Percentiles rank a stretch among this genome's conserved stretches.
Conservation (phyloP, 164 flowering plant species). For the Vitis cinerea region DNA sequence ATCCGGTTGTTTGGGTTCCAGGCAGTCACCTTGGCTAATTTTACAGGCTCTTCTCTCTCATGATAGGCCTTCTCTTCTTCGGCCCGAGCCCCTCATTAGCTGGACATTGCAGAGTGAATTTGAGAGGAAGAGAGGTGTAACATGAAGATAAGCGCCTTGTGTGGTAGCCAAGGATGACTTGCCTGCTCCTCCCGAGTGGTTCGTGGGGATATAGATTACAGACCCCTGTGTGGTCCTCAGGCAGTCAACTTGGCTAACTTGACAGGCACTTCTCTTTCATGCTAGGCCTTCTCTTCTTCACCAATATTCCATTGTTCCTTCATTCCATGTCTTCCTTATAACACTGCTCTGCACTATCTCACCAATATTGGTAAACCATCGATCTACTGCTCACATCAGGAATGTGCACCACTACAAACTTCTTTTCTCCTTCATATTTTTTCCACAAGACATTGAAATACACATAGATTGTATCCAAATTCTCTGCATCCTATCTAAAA, state of each 20-base stretch:
- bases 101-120: background rate
- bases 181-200: slow-evolving; percentile 7
- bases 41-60: slow-evolving; percentile 41
- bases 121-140: slow-evolving; percentile 15
- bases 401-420: too few species aligned
- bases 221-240: slow-evolving; percentile 10
- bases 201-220: too few species aligned
- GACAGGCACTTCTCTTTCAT: slow-evolving; percentile 20
- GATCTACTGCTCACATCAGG: too few species aligned
- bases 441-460: too few species aligned
- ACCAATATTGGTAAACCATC: too few species aligned
- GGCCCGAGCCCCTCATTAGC: too few species aligned
- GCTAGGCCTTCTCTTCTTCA: slow-evolving; percentile 26
- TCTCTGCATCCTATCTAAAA: too few species aligned
- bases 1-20: slow-evolving; percentile 11
- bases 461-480: too few species aligned
- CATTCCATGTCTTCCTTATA: background rate
- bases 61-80: slow-evolving; percentile 28
- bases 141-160: slow-evolving; percentile 18
- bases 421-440: too few species aligned
- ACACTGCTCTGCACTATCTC: background rate
- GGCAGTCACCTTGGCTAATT: slow-evolving; percentile 55
- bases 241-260: slow-evolving; percentile 27
- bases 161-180: slow-evolving; percentile 27
- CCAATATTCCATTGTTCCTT: background rate